A percentile compares a stretch with the other conserved stretches of the same genome.
These are phyloP conservation scores for Colletotrichum chlorophyti DNA, from an alignment of 2,329 filamentous ascomycete genomes.

Conservation along the genomic window DNA sequence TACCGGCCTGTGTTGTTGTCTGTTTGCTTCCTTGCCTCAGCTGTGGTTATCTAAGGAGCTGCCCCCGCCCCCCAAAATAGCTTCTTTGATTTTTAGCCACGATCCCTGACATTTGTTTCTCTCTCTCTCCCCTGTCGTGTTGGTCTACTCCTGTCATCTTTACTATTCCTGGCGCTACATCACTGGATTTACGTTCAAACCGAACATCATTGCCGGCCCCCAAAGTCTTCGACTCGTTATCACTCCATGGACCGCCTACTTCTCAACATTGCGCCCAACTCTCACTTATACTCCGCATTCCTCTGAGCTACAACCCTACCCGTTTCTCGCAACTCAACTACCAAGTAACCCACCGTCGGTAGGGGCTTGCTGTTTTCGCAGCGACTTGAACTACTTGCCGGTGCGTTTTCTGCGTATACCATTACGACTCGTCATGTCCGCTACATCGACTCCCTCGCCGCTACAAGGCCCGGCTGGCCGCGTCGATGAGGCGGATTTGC, in stretches of 20 bases:
- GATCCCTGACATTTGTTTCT: too few relatives aligned
- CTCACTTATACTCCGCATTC: neutral
- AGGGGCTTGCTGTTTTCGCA: conserved; percentile 11
- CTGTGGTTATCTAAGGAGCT: conserved; percentile 16
- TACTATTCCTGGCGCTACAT: too few relatives aligned
- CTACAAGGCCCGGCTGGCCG: conserved; percentile 31
- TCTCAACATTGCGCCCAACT: neutral
- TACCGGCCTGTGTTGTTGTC: conserved; percentile 3
- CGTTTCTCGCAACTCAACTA: neutral
- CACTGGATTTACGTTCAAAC: too few relatives aligned
- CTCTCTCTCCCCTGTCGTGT: neutral
- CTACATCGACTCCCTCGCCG: conserved; percentile 36
- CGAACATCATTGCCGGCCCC: neutral
- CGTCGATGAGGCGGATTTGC: conserved; percentile 55
- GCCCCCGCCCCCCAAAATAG: neutral
- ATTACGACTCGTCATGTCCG: conserved; percentile 32
- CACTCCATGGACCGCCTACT: conserved; percentile 19
- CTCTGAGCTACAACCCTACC: neutral
- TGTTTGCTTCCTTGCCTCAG: too few relatives aligned
- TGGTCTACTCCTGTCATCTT: neutral
- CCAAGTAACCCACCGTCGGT: neutral
- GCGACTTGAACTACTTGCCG: too few relatives aligned
- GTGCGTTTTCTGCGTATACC: neutral
- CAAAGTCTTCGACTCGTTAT: neutral
- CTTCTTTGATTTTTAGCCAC: neutral